Base-by-base conservation (phyloP, 140 eudicot genomes). In the Stevia rebaudiana region DNA sequence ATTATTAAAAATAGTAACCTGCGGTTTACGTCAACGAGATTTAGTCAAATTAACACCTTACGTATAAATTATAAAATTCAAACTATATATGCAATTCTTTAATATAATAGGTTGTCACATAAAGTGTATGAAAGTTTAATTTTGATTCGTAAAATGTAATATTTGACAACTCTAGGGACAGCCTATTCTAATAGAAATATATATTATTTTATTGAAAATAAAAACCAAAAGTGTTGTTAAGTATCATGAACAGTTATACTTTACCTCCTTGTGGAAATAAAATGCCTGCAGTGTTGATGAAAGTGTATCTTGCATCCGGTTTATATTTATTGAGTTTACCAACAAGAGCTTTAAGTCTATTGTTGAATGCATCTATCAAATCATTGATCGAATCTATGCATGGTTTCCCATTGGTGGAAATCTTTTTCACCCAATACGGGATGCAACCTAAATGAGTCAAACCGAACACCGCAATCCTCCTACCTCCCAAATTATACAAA, bases 381-480 rank as follows among this genome's bases (percentile, higher is more conserved):
- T 53, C 24, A 46, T 86, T 80, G 42, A 75, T 48, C 1, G 2
- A 25, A 17, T 79, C 80, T 0, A 74, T 83, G 28, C 92, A 84
- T 30, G 72, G 57, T 13, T 81, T 50, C 12, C 79, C 86, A 6
- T 55, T 23, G 2, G 61, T 54, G 0, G 74, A 81, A 59, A 16
- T 60, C 39, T 0, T 10, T 16, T 23, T 19, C 5, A 74, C 6
- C 47, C 37, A 73, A 6, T 12, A 19, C 6, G 91, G 92, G 36
- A 51, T 30, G 75, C 86, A 87, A 16, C 95, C 92, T 2, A 87
- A 7, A 8, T 28, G 63, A 22, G 77, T 77, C 0, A 84, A 49
- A 24, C 84, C 84, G 37, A 76, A 74, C 3, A 74, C 19, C 0
- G 77, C 95, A 6, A 80, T 61, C 67, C 72, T 86, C 43, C 89